Conservation (phyloP, 2,329 filamentous ascomycete genomes). For the Colletotrichum sp. region DNA sequence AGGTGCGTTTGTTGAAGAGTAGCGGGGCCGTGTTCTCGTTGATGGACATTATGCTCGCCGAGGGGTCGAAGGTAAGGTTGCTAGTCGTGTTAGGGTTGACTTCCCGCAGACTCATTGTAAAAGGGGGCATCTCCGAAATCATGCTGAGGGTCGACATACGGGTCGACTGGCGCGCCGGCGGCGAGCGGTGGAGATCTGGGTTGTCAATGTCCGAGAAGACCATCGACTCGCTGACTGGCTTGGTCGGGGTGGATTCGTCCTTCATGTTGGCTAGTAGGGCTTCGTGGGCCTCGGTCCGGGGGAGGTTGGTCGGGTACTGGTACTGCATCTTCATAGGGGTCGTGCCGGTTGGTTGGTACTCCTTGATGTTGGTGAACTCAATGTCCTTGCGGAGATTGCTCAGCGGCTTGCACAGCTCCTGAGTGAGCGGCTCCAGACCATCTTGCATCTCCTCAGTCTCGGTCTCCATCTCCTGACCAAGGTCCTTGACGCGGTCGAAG, state of each 20-base stretch:
- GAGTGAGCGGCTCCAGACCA: conserved; percentile 64
- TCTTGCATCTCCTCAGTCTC: conserved; percentile 64
- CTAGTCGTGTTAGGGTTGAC: conserved; percentile 47
- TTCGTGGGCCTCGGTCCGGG: conserved; percentile 67
- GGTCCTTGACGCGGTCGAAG: conserved; percentile 68
- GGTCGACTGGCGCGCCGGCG: conserved; percentile 13
- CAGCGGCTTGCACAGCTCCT: conserved; percentile 71
- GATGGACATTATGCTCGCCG: conserved; percentile 45
- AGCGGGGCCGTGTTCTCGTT: conserved; percentile 50
- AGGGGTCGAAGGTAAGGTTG: conserved; percentile 53
- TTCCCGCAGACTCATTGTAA: conserved; percentile 57
- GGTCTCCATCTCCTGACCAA: conserved; percentile 71
- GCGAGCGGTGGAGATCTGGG: conserved; percentile 2
- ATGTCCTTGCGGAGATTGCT: conserved; percentile 74
- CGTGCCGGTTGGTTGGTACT: conserved; percentile 84
- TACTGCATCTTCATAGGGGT: conserved; percentile 86
- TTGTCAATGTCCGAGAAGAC: conserved; percentile 47
- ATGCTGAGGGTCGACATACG: conserved; percentile 20
- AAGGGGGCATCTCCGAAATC: conserved; percentile 25
- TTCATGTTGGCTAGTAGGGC: conserved; percentile 47
- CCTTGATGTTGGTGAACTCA: conserved; percentile 66
- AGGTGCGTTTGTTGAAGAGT: conserved; percentile 48
- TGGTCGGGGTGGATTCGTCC: conserved; percentile 32
- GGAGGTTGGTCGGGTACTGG: conserved; percentile 78
- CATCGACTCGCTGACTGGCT: conserved; percentile 21